Base-by-base conservation (phyloP, 352 stramenopile genomes). In the Phytophthora palmivora region DNA sequence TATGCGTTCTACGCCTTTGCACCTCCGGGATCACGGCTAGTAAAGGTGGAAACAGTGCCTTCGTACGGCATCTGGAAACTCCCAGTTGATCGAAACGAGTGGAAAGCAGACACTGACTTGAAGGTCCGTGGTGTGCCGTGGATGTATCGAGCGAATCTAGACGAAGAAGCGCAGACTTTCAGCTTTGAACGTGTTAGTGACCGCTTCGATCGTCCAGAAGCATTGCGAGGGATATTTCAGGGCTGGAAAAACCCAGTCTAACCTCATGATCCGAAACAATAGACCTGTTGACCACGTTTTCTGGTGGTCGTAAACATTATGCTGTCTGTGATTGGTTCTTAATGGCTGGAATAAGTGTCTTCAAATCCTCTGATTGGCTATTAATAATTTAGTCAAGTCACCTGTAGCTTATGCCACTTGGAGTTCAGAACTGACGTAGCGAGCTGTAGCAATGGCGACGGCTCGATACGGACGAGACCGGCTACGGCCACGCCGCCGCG, bases 1-100 rank as follows among this genome's bases (percentile, higher is more conserved):
- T 85, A 92, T 60, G 87, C 87, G 22, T 94, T 85, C 67, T 85
- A 90, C 36, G 74, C 80, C 24, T 83, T 83, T 15, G 85, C 85
- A 11, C 81, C 85, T 4, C 42, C 72, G 34, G 66, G 72, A n/a
- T 75, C 85, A 12, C 61, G 84, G 14, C 33, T 94, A 18, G 48
- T 94, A 16, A 81, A 72, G 24, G 78, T 80, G 8, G 69, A 90
- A 41, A 85, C 87, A 10, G 59, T 63, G 2, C 44, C 66, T 42
- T 85, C 85, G 50, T 94, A 92, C 67, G 73, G 71, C 26, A 57
- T 69, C 24, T 94, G 85, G 85, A 91, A 91, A 53, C 78, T 78
- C 50, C 83, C 76, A 42, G 57, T 70, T 28, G 24, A 28, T 28
- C 24, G 24, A 10, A 90, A 91, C 47, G 74, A 78, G 39, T 92